phyloP scores from a whole-genome alignment of 495 filamentous ascomycete genomes.

The Stereocaulon alpinum region DNA sequence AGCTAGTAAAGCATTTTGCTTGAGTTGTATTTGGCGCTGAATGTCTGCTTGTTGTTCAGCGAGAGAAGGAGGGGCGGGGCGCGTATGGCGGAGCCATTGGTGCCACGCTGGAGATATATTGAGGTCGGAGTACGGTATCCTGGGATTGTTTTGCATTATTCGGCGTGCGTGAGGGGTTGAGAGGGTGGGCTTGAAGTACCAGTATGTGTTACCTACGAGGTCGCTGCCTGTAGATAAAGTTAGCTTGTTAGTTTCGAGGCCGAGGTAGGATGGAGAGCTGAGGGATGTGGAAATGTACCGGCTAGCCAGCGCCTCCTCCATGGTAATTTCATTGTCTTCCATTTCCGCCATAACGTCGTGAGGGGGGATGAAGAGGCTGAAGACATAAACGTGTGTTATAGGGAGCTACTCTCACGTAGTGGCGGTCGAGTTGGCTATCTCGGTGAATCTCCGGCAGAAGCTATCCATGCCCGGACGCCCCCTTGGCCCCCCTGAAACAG shows the following conservation, averaged over 20 bases:
- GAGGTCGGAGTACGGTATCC: slow-evolving; percentile 58
- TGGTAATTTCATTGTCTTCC: slow-evolving; percentile 74
- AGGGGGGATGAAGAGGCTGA: slow-evolving; percentile 22
- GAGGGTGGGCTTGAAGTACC: slow-evolving; percentile 70
- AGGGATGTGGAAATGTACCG: slow-evolving; percentile 37
- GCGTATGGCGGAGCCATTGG: slow-evolving; percentile 88
- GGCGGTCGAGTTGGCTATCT: too few species aligned
- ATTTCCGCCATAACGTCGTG: slow-evolving; percentile 64
- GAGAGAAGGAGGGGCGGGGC: slow-evolving; percentile 56
- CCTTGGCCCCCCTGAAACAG: too few species aligned
- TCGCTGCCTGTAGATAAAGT: slow-evolving; percentile 56
- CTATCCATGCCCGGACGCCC: too few species aligned
- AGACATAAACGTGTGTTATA: slow-evolving; percentile 3
- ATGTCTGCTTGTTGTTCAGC: slow-evolving; percentile 65
- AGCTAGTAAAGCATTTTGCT: slow-evolving; percentile 62
- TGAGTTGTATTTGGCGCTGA: slow-evolving; percentile 55
- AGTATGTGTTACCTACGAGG: slow-evolving; percentile 83
- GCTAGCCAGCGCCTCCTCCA: slow-evolving; percentile 77
- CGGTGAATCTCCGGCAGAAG: too few species aligned
- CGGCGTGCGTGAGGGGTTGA: slow-evolving; percentile 44
- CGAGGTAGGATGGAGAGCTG: not conserved
- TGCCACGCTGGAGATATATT: slow-evolving; percentile 68
- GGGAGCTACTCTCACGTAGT: not conserved
- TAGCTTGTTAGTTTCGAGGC: slow-evolving; percentile 14
- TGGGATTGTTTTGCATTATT: slow-evolving; percentile 57